Base-by-base conservation (phyloP, 2,329 filamentous ascomycete genomes). In the Colletotrichum sp. region DNA sequence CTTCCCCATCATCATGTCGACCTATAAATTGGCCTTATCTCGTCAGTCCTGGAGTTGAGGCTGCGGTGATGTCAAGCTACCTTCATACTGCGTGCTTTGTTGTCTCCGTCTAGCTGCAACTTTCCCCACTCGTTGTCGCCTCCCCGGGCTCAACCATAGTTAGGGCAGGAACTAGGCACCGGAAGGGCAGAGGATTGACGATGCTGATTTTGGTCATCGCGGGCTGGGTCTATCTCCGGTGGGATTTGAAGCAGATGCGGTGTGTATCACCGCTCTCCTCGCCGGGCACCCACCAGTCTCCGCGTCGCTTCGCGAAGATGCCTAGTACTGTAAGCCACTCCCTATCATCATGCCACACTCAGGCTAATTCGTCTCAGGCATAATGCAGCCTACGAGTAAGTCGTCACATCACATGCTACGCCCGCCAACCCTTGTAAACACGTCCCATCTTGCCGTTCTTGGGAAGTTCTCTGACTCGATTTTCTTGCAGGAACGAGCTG, bases 391-490 rank as follows among this genome's bases (percentile, higher is more conserved):
- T 4, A 8, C 12, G 3, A 24, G 6, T 0, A 52, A 52, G 0
- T 21, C 43, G 4, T 0, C 43, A 4, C n/a, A 24, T 4, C 43
- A 52, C 0, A 2, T 52, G 43, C 43, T 3, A 8, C 2, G n/a
- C 10, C n/a, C 43, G 10, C 10, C 43, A 52, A 13, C 43, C 3
- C 4, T 52, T 3, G 43, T 52, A 48, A 48, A 12, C 18, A 48
- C 18, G 9, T 21, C 43, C 43, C 43, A 48, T 13, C 43, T 48
- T 21, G 0, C 9, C 43, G 43, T 48, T 48, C 3, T n/a, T 48
- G 43, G 43, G 18, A 10, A 48, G 6, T 7, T 48, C 43, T 48
- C 43, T 48, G 43, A 21, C 43, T 52, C n/a, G 43, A 52, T 52
- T 0, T 13, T 52, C 43, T 52, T 21, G 10, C n/a, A 48, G 43